Conservation (phyloP, 176 grass and related monocot genomes). For the Chloris gayana region DNA sequence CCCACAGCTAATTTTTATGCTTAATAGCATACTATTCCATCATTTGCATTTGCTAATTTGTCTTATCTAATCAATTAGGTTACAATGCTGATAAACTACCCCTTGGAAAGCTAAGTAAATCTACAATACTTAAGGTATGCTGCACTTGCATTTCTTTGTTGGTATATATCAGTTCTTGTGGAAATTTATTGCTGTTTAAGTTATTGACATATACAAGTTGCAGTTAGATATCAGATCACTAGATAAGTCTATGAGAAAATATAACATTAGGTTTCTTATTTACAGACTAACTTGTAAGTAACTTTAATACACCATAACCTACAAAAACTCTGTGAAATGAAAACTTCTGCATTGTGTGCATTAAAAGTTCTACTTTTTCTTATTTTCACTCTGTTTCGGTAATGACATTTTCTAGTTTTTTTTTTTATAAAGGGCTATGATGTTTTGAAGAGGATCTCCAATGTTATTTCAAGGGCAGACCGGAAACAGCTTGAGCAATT, state of each 20-base stretch:
- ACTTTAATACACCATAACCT: background rate
- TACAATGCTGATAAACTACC: conserved; percentile 98
- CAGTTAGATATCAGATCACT: background rate
- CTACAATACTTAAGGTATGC: conserved; percentile 89
- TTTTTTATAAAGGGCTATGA: conserved; percentile 94
- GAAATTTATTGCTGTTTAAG: conserved; percentile 5
- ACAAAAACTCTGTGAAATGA: background rate
- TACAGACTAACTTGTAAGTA: background rate
- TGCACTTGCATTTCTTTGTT: conserved; percentile 22
- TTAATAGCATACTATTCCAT: conserved; percentile 17
- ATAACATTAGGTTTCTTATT: background rate
- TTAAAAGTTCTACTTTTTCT: conserved; percentile 4
- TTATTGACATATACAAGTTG: conserved; percentile 23
- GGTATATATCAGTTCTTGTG: conserved; percentile 18
- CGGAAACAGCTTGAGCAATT: conserved; percentile 82
- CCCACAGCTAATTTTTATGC: conserved; percentile 10
- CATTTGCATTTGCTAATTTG: conserved; percentile 46
- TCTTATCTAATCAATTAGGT: conserved; percentile 52
- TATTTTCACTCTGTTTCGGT: conserved; percentile 38
- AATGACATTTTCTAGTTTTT: conserved; percentile 30
- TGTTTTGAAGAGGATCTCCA: conserved; percentile 85
- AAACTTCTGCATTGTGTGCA: background rate
- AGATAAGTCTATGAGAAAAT: background rate
- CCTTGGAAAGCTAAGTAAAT: conserved; percentile 95
- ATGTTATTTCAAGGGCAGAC: conserved; percentile 66